Base-by-base conservation (phyloP, 345 rosid species). In the Physaria fendleri region DNA sequence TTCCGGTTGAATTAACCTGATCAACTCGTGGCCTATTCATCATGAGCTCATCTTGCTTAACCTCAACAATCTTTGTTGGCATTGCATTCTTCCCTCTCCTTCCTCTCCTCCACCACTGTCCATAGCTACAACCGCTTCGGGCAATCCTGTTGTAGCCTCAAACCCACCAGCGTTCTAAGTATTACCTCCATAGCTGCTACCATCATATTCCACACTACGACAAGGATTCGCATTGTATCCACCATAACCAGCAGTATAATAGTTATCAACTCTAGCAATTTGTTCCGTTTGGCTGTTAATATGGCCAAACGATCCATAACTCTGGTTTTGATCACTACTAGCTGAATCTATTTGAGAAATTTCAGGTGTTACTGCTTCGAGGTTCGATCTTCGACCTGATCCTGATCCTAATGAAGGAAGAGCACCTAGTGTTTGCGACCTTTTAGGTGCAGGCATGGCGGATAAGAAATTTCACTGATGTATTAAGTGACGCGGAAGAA, bases 1-100 rank as follows among this genome's bases (percentile, higher is more conserved):
- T 83, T 27, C 97, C 95, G 4, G 99, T 94, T 40, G 81, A 66
- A 81, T 94, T 94, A 62, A 41, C 78, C 66, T 81, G 90, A 69
- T 94, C 97, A 64, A 79, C 85, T 59, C 99, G 79, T 0, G 97
- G 99, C 48, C 97, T 76, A 74, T 94, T 70, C 90, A 90, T 94
- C 68, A 84, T 87, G 64, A 94, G 74, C 72, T 94, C 99, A 63
- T 94, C 99, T 73, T 87, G 95, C 73, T 81, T 94, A 63, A 94
- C 95, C 82, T 94, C 97, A 38, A 90, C 72, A 12, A 94, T 78
- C 68, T 94, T 83, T n/a, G n/a, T n/a, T 4, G 92, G 88, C 13
- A 85, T 57, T 16, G 81, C 82, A 9, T 80, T 79, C 82, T 79
- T 84, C 52, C 95, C 83, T 77, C 90, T 82, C 82, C 88, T 88